Evolutionary conservation across 352 stramenopile species (phyloP).

Genomic region (Phytophthora citricola): DNA sequence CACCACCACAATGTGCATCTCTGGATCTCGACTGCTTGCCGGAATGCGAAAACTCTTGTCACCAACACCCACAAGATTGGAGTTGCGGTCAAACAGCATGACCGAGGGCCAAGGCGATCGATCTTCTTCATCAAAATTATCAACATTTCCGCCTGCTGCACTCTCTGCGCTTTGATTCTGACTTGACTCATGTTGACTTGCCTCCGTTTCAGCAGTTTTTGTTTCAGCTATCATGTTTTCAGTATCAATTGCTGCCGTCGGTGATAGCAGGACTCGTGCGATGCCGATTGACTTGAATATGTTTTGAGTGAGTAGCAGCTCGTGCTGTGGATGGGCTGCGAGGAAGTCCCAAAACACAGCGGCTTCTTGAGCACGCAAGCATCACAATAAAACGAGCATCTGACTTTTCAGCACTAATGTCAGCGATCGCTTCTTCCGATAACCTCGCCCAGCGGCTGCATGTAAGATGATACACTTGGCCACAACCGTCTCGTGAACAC

Average conservation of each 20-base stretch:
- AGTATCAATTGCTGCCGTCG: not conserved
- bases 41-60: slow-evolving; percentile 54
- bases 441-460: slow-evolving; percentile 73
- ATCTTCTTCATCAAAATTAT: slow-evolving; percentile 24
- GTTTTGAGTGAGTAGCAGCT: slow-evolving; percentile 51
- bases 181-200: slow-evolving; percentile 6
- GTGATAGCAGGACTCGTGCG: slow-evolving; percentile 6
- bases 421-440: slow-evolving; percentile 26
- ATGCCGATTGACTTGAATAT: slow-evolving; percentile 55
- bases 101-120: slow-evolving; percentile 28
- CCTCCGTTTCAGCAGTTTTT: slow-evolving; percentile 3
- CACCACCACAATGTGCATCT: slow-evolving; percentile 59
- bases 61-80: slow-evolving; percentile 56
- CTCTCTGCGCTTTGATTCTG: slow-evolving; percentile 5
- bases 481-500: slow-evolving; percentile 59
- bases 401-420: slow-evolving; percentile 16
- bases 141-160: not conserved
- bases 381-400: slow-evolving; percentile 50
- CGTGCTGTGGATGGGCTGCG: slow-evolving; percentile 45
- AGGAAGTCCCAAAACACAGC: slow-evolving; percentile 73
- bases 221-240: not conserved
- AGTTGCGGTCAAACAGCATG: slow-evolving; percentile 50
- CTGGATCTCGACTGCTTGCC: slow-evolving; percentile 53
- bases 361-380: slow-evolving; percentile 38
- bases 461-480: slow-evolving; percentile 64